Percentiles rank a stretch among this genome's conserved stretches.
Evolutionary conservation across 495 filamentous ascomycete genomes (phyloP).

Genomic region (Xylaria telfairii): DNA sequence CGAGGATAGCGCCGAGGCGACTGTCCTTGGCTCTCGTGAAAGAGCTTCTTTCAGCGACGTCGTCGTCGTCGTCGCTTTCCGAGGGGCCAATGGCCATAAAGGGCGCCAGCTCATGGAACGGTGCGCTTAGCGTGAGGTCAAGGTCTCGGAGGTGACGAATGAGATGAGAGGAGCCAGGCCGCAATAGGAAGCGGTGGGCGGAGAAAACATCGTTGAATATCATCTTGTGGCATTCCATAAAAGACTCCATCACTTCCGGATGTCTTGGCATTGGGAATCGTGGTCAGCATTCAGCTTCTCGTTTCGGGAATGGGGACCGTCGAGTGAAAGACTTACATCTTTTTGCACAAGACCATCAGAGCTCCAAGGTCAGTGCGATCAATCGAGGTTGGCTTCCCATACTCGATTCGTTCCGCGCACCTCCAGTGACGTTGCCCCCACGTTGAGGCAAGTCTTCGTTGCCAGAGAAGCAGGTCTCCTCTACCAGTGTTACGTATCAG

Average conservation of each 20-base stretch:
- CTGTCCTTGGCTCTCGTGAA: not conserved
- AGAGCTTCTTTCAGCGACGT: not conserved
- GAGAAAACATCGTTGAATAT: conserved; percentile 40
- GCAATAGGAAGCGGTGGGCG: conserved; percentile 40
- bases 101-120: conserved; percentile 35
- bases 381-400: conserved; percentile 30
- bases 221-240: conserved; percentile 37
- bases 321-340: conserved; percentile 32
- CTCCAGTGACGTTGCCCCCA: conserved; percentile 42
- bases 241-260: conserved; percentile 38
- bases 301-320: not conserved
- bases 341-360: conserved; percentile 41
- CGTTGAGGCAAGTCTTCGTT: conserved; percentile 38
- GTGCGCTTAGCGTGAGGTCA: conserved; percentile 37
- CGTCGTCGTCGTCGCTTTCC: conserved; percentile 5
- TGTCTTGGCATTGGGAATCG: conserved; percentile 27
- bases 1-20: conserved; percentile 19
- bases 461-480: conserved; percentile 39
- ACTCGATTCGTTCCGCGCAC: conserved; percentile 38
- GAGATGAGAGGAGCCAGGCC: conserved; percentile 29
- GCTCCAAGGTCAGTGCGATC: conserved; percentile 38
- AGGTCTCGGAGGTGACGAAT: conserved; percentile 32
- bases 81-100: conserved; percentile 23
- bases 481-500: conserved; percentile 27
- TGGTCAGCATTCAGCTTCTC: conserved; percentile 6